These are phyloP conservation scores for Vicia faba DNA, from an alignment of 306 rosid species.

Conservation along the genomic window DNA sequence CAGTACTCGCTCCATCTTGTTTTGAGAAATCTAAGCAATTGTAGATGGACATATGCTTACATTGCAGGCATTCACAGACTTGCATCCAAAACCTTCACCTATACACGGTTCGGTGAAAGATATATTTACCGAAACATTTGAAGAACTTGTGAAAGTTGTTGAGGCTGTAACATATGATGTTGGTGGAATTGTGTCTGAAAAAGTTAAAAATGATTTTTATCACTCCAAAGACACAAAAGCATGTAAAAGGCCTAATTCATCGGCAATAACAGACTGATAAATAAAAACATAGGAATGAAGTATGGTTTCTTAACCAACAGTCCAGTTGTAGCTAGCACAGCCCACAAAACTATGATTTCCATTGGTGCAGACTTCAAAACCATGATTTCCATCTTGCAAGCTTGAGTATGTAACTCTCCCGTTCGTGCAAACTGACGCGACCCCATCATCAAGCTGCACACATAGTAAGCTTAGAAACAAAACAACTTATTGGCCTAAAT, in stretches of 20 bases:
- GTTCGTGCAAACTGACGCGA: slow-evolving; percentile 51
- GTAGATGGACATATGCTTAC: slow-evolving; percentile 63
- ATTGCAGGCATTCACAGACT: slow-evolving; percentile 77
- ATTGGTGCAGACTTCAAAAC: slow-evolving; percentile 69
- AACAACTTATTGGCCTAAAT: background rate
- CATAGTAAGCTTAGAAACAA: background rate
- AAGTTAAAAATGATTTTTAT: background rate
- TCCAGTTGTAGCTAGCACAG: slow-evolving; percentile 78
- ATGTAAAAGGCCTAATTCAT: slow-evolving; percentile 18
- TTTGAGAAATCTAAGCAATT: slow-evolving; percentile 17
- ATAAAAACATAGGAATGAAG: slow-evolving; percentile 31
- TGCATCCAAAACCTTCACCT: slow-evolving; percentile 69
- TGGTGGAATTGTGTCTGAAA: slow-evolving; percentile 86
- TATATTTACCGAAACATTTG: slow-evolving; percentile 73
- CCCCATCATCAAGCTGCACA: slow-evolving; percentile 72
- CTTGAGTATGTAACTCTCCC: slow-evolving; percentile 55
- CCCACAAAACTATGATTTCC: slow-evolving; percentile 46
- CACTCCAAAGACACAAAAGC: background rate
- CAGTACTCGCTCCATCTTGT: background rate
- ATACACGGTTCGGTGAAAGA: slow-evolving; percentile 77
- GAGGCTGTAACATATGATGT: slow-evolving; percentile 71
- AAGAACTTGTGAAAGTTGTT: slow-evolving; percentile 61
- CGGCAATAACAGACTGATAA: background rate
- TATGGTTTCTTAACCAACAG: slow-evolving; percentile 63
- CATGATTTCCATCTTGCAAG: slow-evolving; percentile 78